Evolutionary conservation across 2,329 filamentous ascomycete genomes (phyloP).

Genomic region (Aureobasidium namibiae): DNA sequence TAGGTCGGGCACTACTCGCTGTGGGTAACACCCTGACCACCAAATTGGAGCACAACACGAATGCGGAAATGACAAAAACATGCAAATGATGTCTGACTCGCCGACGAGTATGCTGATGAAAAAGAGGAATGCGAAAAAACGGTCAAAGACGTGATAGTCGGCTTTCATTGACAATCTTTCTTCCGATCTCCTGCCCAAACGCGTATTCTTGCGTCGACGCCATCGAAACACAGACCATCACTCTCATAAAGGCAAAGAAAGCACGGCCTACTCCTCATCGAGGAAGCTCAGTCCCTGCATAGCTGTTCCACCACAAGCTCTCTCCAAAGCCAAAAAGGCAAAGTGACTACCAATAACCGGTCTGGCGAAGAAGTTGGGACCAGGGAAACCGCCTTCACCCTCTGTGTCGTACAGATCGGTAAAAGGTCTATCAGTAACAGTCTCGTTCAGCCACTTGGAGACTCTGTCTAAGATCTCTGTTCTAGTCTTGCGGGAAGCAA

Average conservation of each 20-base stretch:
- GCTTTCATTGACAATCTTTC: not conserved
- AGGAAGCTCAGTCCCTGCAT: constrained; percentile 44
- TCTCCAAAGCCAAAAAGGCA: constrained; percentile 71
- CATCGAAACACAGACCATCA: not conserved
- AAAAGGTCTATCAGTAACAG: constrained; percentile 63
- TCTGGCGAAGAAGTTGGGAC: constrained; percentile 67
- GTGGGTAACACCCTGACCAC: too few species aligned
- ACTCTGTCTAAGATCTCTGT: constrained; percentile 65
- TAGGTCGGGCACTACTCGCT: too few species aligned
- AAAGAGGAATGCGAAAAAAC: not conserved
- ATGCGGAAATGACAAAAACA: not conserved
- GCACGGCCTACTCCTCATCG: not conserved
- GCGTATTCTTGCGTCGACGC: not conserved
- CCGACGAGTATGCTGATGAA: not conserved
- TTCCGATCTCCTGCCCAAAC: too few species aligned
- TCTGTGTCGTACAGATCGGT: constrained; percentile 80
- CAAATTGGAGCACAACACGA: too few species aligned
- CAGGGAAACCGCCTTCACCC: constrained; percentile 65
- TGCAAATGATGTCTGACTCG: not conserved
- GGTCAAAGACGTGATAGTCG: not conserved
- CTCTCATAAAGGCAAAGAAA: not conserved
- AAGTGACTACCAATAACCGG: constrained; percentile 83
- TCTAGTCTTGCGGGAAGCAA: constrained; percentile 60
- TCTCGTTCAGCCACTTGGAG: constrained; percentile 78
- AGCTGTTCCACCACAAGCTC: constrained; percentile 66